Evolutionary conservation across 768 basidiomycete species (phyloP).

Genomic region (Galerina sulciceps): DNA sequence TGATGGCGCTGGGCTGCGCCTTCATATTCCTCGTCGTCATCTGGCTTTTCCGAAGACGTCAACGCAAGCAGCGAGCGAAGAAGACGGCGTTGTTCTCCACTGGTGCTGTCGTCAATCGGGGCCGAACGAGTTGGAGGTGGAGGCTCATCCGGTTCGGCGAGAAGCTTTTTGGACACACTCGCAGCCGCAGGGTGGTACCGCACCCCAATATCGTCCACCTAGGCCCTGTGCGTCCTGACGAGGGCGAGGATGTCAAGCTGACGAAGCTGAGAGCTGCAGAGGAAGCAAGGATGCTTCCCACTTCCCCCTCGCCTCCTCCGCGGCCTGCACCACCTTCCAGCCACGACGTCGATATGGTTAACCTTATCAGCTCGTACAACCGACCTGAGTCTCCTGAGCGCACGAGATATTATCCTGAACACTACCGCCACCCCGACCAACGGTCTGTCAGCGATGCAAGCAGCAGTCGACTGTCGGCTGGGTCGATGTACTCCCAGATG

Average conservation of each 20-base stretch:
- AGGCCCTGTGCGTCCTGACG: constrained; percentile 42
- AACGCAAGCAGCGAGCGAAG: constrained; percentile 62
- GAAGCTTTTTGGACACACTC: constrained; percentile 53
- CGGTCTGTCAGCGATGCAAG: constrained; percentile 51
- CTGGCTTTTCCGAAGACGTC: constrained; percentile 71
- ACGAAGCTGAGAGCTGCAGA: constrained; percentile 48
- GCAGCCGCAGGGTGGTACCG: constrained; percentile 28
- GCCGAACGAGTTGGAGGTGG: constrained; percentile 60
- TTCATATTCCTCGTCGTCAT: constrained; percentile 76
- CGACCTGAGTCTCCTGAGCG: constrained; percentile 23
- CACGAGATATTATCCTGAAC: constrained; percentile 11
- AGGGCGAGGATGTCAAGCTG: constrained; percentile 53
- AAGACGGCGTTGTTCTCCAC: constrained; percentile 67
- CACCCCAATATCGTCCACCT: constrained; percentile 29
- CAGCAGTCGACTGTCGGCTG: constrained; percentile 48
- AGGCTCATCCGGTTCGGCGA: constrained; percentile 61
- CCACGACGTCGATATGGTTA: constrained; percentile 47
- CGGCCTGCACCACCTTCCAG: constrained; percentile 11
- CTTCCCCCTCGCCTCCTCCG: constrained; percentile 3
- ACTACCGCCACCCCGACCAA: neutral
- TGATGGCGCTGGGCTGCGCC: constrained; percentile 82
- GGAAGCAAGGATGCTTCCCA: constrained; percentile 42
- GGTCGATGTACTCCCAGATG: constrained; percentile 68
- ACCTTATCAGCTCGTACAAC: constrained; percentile 53
- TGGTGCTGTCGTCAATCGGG: constrained; percentile 56